Percentiles rank a stretch among this genome's conserved stretches.
Conservation (phyloP, 2,329 filamentous ascomycete genomes). For the Lecanicillium sp. region DNA sequence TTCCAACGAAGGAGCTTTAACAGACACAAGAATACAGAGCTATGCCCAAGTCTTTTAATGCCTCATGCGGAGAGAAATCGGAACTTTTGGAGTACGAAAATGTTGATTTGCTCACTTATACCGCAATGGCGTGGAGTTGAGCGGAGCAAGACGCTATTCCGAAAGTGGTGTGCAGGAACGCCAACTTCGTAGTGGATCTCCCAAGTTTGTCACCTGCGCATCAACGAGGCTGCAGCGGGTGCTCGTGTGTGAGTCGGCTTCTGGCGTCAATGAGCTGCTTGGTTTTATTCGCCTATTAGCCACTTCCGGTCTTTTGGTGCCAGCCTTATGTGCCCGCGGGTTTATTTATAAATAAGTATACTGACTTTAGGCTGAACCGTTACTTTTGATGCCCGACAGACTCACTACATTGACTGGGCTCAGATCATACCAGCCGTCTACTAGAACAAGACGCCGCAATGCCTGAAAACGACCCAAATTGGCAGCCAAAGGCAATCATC, state of each 20-base stretch:
- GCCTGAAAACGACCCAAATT: conserved; percentile 4
- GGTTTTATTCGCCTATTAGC: too few relatives aligned
- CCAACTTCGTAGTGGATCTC: not conserved
- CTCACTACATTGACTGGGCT: too few relatives aligned
- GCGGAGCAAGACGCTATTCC: not conserved
- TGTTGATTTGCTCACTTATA: not conserved
- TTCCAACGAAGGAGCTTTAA: not conserved
- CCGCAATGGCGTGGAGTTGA: not conserved
- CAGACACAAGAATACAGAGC: not conserved
- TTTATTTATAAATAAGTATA: too few relatives aligned
- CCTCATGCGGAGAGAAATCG: not conserved
- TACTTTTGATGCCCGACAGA: too few relatives aligned
- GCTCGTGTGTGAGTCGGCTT: too few relatives aligned
- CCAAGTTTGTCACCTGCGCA: too few relatives aligned
- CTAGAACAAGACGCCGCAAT: not conserved
- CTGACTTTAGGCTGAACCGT: too few relatives aligned
- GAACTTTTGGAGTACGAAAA: not conserved
- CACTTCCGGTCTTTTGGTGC: too few relatives aligned
- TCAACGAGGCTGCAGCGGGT: too few relatives aligned
- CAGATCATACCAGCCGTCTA: not conserved
- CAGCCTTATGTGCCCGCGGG: too few relatives aligned
- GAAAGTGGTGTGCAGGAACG: not conserved
- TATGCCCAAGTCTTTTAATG: not conserved
- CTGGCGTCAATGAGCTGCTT: too few relatives aligned
- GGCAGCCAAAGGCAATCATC: conserved; percentile 25